phyloP scores from a whole-genome alignment of 2,329 filamentous ascomycete species.

The Hirsutella rhossiliensis region DNA sequence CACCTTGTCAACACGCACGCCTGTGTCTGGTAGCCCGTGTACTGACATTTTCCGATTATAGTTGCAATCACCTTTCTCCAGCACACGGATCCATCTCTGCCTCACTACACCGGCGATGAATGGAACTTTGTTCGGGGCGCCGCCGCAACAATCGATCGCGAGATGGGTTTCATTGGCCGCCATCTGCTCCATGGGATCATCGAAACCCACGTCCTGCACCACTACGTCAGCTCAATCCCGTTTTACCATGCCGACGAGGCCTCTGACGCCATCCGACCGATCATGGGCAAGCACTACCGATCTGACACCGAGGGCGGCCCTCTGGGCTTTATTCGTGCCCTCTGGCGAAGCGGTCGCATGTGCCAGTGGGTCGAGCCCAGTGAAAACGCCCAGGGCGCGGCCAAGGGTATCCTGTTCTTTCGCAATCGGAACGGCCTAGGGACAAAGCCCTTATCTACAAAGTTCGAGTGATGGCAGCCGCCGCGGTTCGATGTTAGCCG shows the following conservation, averaged over 20 bases:
- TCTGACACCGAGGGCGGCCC: conserved; percentile 65
- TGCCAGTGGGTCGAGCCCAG: conserved; percentile 98
- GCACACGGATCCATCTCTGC: conserved; percentile 88
- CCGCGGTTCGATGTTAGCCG: neutral
- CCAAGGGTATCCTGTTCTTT: conserved; percentile 84
- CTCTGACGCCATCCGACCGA: conserved; percentile 79
- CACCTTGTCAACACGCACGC: neutral
- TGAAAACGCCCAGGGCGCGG: conserved; percentile 66
- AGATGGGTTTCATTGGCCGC: conserved; percentile 92
- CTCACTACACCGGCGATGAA: conserved; percentile 75
- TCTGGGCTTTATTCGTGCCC: conserved; percentile 68
- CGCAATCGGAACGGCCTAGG: conserved; percentile 87
- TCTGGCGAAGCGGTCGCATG: conserved; percentile 71
- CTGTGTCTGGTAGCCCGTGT: neutral
- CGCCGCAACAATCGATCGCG: conserved; percentile 90
- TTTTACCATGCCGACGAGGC: conserved; percentile 97
- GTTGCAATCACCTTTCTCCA: conserved; percentile 96
- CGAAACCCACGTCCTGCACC: conserved; percentile 95
- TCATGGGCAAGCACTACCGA: conserved; percentile 96
- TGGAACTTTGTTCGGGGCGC: conserved; percentile 94
- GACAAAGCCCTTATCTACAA: conserved; percentile 21
- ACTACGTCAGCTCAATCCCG: conserved; percentile 91
- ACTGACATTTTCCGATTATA: conserved; percentile 27
- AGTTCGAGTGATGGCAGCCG: neutral
- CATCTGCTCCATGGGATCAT: conserved; percentile 89